These are phyloP conservation scores for Strombidium stylifer DNA, from an alignment of 73 alveolate genomes.

Conservation along the genomic window DNA sequence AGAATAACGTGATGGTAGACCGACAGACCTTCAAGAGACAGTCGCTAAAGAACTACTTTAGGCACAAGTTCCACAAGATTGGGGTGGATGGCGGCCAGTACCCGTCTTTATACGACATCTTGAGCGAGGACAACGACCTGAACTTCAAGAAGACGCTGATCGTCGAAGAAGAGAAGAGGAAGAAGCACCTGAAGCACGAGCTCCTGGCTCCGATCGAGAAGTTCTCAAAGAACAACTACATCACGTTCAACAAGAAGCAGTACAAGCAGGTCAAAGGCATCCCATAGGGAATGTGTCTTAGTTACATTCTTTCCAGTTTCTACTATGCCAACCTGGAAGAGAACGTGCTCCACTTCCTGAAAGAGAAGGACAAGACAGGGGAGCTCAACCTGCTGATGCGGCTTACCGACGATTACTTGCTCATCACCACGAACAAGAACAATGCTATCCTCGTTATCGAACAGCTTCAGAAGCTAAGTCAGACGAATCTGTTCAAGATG, in stretches of 20 bases:
- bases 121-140: constrained; percentile 55
- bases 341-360: constrained; percentile 36
- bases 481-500: constrained; percentile 41
- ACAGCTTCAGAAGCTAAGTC: constrained; percentile 34
- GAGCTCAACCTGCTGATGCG: constrained; percentile 55
- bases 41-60: constrained; percentile 35
- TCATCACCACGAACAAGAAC: constrained; percentile 57
- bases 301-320: constrained; percentile 60
- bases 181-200: constrained; percentile 29
- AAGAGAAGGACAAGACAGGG: constrained; percentile 14
- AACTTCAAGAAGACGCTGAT: constrained; percentile 36
- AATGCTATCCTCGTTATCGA: constrained; percentile 55
- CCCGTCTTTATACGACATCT: constrained; percentile 42
- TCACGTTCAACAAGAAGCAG: constrained; percentile 42
- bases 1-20: constrained; percentile 44
- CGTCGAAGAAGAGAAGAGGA: constrained; percentile 45
- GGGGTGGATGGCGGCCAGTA: constrained; percentile 57
- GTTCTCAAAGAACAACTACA: constrained; percentile 33
- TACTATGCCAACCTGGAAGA: constrained; percentile 61
- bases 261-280: constrained; percentile 58
- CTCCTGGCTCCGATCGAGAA: constrained; percentile 28
- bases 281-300: constrained; percentile 60
- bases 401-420: constrained; percentile 64
- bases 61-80: constrained; percentile 42
- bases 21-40: constrained; percentile 29